These are phyloP conservation scores for Beta vulgaris DNA, from an alignment of 148 eudicot species.

Conservation along the genomic window DNA sequence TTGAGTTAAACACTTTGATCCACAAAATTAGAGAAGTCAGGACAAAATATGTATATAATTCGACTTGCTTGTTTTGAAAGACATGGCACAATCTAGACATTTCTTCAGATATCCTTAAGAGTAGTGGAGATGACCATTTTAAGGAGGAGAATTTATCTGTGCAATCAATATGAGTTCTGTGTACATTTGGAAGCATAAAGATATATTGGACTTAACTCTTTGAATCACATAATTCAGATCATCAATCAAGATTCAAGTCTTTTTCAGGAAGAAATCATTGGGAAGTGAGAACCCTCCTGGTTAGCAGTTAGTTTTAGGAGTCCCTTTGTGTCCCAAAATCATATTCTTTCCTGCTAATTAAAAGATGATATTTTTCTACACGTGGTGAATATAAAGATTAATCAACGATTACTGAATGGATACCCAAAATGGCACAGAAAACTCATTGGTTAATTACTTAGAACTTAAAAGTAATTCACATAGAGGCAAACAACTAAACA, in stretches of 20 bases:
- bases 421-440: background rate
- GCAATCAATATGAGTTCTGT: background rate
- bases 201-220: background rate
- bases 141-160: too few relatives aligned
- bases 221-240: background rate
- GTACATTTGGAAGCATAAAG: background rate
- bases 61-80: background rate
- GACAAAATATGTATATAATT: background rate
- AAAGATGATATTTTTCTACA: background rate
- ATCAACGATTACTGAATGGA: background rate
- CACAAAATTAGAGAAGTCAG: background rate
- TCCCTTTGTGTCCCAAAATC: background rate
- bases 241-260: background rate
- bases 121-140: background rate
- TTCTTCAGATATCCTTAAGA: background rate
- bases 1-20: slow-evolving; percentile 1
- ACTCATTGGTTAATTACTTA: background rate
- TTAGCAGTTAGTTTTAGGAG: background rate
- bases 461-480: background rate
- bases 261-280: background rate
- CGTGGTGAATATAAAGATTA: background rate
- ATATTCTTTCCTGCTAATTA: background rate
- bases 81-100: background rate
- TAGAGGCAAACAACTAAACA: background rate
- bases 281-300: background rate